Evolutionary conservation across 23 red algal species (phyloP).

Genomic region (Gracilariopsis chorda): DNA sequence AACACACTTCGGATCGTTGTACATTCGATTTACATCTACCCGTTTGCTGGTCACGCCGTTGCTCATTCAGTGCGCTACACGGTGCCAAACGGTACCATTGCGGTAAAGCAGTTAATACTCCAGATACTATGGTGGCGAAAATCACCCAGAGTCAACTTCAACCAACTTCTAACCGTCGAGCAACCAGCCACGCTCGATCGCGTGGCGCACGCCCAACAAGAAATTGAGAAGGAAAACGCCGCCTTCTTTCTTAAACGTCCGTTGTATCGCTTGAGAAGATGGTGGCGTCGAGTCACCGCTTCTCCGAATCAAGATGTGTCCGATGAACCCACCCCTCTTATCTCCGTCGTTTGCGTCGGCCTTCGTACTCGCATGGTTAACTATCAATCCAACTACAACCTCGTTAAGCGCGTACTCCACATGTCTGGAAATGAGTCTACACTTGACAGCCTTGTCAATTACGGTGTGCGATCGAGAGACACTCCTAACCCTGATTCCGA

Average conservation of each 20-base stretch:
- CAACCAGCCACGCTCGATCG: conserved; percentile 26
- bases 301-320: background rate
- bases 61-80: conserved; percentile 61
- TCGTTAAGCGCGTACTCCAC: background rate
- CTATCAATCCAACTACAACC: background rate
- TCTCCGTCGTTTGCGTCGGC: conserved; percentile 32
- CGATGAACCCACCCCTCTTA: conserved; percentile 25
- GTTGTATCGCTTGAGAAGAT: conserved; percentile 34
- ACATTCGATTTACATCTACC: conserved; percentile 42
- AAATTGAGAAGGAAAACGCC: conserved; percentile 26
- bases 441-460: background rate
- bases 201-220: conserved; percentile 19
- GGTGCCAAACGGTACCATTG: conserved; percentile 15
- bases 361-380: conserved; percentile 46
- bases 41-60: conserved; percentile 35
- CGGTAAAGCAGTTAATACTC: conserved; percentile 45
- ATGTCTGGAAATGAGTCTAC: background rate
- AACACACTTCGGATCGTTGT: conserved; percentile 18
- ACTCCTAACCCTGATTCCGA: background rate
- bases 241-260: conserved; percentile 48
- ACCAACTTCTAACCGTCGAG: conserved; percentile 39
- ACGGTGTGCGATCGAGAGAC: conserved; percentile 16
- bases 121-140: conserved; percentile 61
- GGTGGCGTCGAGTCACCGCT: conserved; percentile 26
- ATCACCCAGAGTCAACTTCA: background rate